Base-by-base conservation (phyloP, 306 rosid genomes). In the Styphnolobium japonicum region DNA sequence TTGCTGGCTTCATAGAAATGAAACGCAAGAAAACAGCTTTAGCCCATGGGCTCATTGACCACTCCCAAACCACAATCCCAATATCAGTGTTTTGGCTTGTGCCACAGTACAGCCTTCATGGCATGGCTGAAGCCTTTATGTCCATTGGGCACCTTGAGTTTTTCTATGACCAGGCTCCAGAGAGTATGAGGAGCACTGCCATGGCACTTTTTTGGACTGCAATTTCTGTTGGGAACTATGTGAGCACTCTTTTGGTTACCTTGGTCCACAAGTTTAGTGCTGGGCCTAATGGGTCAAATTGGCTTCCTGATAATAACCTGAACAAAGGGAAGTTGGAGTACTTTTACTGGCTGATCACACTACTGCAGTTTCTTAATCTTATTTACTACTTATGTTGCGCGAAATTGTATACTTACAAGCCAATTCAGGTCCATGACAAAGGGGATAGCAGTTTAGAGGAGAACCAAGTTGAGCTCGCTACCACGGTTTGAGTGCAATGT, bases 101-200 rank as follows among this genome's bases (percentile, higher is more conserved):
- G 0, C 99, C 99, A 0, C 99, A 95, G 16, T 93, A 95, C 16
- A 70, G 96, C 79, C 94, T 95, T 0, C 98, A 95, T 51, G 99
- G 99, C 10, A 84, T 95, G 39, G 99, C 98, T 0, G 99, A 95
- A 83, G 99, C 98, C 0, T 95, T 95, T 69, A 95, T 95, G 98
- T 90, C 99, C 3, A 93, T 93, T 3, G 99, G 98, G 15, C 97
- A 95, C 52, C 70, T 95, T 0, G 99, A 95, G 83, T 95, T 95
- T 81, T 95, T 95, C 84, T 95, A 95, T 25, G 98, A 91, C 53
- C 99, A 95, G 46, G 87, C 97, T 0, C 99, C 99, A 0, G 99
- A 91, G 80, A 95, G 99, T 67, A 95, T 95, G 99, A 83, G 94
- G 70, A 95, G 99, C 69, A 87, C 94, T 0, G 99, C 99, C 1